Percentiles rank a stretch among this genome's conserved stretches.
Conservation (phyloP, 345 rosid genomes). For the Psidium friedrichsthalianum region DNA sequence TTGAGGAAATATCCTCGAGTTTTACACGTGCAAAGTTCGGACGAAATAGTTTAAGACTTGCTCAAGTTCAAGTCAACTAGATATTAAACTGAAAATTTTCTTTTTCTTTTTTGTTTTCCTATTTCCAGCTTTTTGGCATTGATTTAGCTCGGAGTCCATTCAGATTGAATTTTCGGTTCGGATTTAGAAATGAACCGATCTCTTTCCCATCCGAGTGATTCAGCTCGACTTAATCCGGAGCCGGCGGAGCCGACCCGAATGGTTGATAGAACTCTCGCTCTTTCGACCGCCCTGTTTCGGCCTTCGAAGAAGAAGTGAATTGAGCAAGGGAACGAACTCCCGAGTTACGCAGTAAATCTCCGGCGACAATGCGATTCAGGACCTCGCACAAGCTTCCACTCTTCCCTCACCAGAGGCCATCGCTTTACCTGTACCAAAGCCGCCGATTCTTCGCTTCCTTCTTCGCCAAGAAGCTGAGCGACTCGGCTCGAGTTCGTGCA, state of each 20-base stretch:
- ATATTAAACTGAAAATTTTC: no score
- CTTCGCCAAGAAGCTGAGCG: constrained; percentile 31
- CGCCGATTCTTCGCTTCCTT: constrained; percentile 35
- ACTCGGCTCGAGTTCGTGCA: constrained; percentile 27
- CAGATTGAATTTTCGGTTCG: not conserved
- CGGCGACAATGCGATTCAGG: constrained; percentile 31
- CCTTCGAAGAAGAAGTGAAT: not conserved
- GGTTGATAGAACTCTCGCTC: not conserved
- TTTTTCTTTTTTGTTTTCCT: not conserved
- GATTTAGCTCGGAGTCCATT: not conserved
- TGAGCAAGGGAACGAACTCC: not conserved
- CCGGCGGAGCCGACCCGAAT: not conserved
- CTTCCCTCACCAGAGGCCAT: constrained; percentile 11
- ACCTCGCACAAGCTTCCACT: constrained; percentile 16
- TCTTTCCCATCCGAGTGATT: not conserved
- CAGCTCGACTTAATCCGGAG: not conserved
- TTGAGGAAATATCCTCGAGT: no score
- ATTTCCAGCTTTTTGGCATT: not conserved
- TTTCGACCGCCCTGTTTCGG: not conserved
- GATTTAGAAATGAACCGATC: not conserved
- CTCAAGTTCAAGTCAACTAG: no score
- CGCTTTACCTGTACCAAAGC: constrained; percentile 13
- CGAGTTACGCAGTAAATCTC: not conserved
- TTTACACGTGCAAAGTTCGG: no score
- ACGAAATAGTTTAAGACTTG: no score